Percentiles rank a stretch among this genome's conserved stretches.
phyloP scores from a whole-genome alignment of 352 stramenopile genomes.

The Phytophthora tentaculata region DNA sequence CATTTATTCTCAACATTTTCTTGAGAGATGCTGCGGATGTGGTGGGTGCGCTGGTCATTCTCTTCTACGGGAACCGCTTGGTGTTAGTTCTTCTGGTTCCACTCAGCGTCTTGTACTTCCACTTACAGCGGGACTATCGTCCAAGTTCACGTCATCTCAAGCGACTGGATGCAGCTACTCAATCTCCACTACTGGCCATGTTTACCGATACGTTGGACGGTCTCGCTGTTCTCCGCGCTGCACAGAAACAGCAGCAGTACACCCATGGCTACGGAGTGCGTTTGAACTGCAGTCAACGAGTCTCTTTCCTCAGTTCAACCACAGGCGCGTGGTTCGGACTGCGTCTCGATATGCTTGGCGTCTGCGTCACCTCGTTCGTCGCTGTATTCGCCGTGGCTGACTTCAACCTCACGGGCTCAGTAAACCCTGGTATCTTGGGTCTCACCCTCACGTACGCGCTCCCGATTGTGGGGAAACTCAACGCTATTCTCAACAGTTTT shows the following conservation, averaged over 20 bases:
- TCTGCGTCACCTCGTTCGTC: slow-evolving; percentile 86
- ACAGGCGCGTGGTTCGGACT: slow-evolving; percentile 85
- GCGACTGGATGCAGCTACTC: slow-evolving; percentile 69
- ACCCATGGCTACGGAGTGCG: slow-evolving; percentile 40
- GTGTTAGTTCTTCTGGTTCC: slow-evolving; percentile 79
- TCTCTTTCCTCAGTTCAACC: slow-evolving; percentile 78
- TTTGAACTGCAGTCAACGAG: slow-evolving; percentile 75
- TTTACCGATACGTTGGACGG: slow-evolving; percentile 84
- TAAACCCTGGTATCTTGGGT: slow-evolving; percentile 80
- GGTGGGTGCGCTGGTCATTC: slow-evolving; percentile 69
- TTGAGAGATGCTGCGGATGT: slow-evolving; percentile 83
- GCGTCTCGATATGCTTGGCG: slow-evolving; percentile 83
- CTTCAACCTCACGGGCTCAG: slow-evolving; percentile 53
- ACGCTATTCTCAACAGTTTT: slow-evolving; percentile 83
- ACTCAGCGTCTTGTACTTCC: slow-evolving; percentile 70
- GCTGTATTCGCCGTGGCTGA: slow-evolving; percentile 78
- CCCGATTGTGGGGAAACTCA: slow-evolving; percentile 90
- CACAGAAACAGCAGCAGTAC: slow-evolving; percentile 56
- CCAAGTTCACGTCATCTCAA: slow-evolving; percentile 78
- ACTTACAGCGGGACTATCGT: slow-evolving; percentile 69
- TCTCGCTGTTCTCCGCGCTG: slow-evolving; percentile 65
- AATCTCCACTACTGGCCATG: slow-evolving; percentile 76
- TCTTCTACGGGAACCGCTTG: slow-evolving; percentile 82
- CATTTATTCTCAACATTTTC: slow-evolving; percentile 91
- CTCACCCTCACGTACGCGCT: slow-evolving; percentile 93